Base-by-base conservation (phyloP, 306 rosid species). In the Sindora glabra region DNA sequence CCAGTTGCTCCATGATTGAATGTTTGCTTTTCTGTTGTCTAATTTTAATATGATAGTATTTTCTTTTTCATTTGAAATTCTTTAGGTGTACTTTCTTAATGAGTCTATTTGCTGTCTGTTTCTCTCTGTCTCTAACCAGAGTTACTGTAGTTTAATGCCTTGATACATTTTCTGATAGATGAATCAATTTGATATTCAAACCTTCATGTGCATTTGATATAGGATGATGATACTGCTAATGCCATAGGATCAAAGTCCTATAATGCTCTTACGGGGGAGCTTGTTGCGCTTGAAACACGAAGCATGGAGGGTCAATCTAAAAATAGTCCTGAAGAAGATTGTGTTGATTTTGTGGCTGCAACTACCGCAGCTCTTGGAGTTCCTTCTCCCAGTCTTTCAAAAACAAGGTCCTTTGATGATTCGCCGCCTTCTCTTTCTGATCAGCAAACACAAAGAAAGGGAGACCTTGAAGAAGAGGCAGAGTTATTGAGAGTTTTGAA, bases 341-440 rank as follows among this genome's bases (percentile, higher is more conserved):
- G 76, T 61, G 86, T 94, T 54, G 99, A 94, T 82, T 94, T 94
- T 77, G 95, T 65, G 62, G 99, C 99, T 40, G 99, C 99, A 71
- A 94, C 99, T 60, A 82, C 97, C 65, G 99, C 99, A 70, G 69
- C 89, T 16, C 84, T 94, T 47, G 97, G 99, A 14, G 97, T 94
- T 59, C 99, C 99, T 69, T 89, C 99, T 53, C 99, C 99, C 7
- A 55, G 78, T 69, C 89, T 89, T 72, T 86, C 97, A 10, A 86
- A 82, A 71, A 56, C 84, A 51, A 76, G 64, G 64, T 94, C 99
- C 10, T 89, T 89, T 57, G 89, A 84, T 52, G 95, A 82, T 69
- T 84, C 94, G 49, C 82, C 95, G 19, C 74, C 5, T 47, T 81
- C 88, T 72, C 53, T 58, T 68, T 74, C 82, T 50, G 89, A 86